phyloP scores from a whole-genome alignment of 129 eudicot genomes.

The Cynara cardunculus region DNA sequence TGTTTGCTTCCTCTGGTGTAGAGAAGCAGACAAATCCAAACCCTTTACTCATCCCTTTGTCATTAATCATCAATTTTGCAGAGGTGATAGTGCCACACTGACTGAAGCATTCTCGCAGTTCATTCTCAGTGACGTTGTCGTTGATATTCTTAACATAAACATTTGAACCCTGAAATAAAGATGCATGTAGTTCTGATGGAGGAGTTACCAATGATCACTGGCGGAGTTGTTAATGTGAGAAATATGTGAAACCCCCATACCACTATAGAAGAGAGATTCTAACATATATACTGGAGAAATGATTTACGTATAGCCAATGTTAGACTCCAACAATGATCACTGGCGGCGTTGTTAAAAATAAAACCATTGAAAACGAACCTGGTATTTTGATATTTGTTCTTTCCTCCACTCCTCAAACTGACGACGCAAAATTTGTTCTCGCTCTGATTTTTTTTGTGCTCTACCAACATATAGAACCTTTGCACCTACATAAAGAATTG shows the following conservation, averaged over 20 bases:
- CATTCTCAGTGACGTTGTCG: conserved; percentile 64
- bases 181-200: background rate
- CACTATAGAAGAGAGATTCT: no score
- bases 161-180: conserved; percentile 60
- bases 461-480: conserved; percentile 73
- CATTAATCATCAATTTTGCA: conserved; percentile 69
- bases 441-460: conserved; percentile 93
- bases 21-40: conserved; percentile 95
- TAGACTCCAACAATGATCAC: background rate
- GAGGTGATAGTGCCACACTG: conserved; percentile 87
- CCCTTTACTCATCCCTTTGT: conserved; percentile 73
- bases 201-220: background rate
- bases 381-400: conserved; percentile 59
- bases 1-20: conserved; percentile 69
- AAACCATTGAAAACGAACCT: conserved; percentile 34
- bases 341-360: background rate
- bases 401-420: conserved; percentile 75
- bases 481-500: conserved; percentile 44
- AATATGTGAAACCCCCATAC: no score
- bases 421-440: conserved; percentile 62
- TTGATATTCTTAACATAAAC: conserved; percentile 79
- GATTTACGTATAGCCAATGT: no score
- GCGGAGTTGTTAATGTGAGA: no score
- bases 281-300: no score
- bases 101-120: conserved; percentile 60